Evolutionary conservation across 495 filamentous ascomycete species (phyloP), one percentile per base, ranked within the genome.

Genomic region (Aspergillus olivimuriae): DNA sequence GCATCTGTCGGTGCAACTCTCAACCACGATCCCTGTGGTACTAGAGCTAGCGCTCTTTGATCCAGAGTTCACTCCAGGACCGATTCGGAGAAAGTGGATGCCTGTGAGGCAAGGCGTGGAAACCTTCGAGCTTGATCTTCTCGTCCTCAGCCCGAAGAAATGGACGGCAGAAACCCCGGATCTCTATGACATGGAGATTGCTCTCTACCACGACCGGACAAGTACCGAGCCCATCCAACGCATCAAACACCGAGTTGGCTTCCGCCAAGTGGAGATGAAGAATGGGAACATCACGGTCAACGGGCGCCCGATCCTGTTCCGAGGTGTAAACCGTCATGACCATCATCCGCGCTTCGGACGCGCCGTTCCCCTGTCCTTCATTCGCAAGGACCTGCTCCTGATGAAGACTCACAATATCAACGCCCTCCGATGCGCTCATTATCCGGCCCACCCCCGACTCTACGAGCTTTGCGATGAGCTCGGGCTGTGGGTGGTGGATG

Each of bases 371-470:
- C 43, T 71, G 3, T 66, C 73, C 8, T 80, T 78, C 49, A 67
- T 84, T 47, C 61, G 63, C 16, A 49, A 66, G 12, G 81, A 85
- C 44, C 67, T 84, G 10, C 48, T 77, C n/a, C 51, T 80, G 11
- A 85, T 85, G 81, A 85, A 85, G 53, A 60, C 52, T 4, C 76
- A 84, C 57, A 85, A 84, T 26, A 68, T 85, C 57, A 84, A 84
- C 48, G 73, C 80, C 1, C 57, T 84, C 12, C 75, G 80, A 1
- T 80, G 75, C 43, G 78, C 72, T 21, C 80, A 84, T 44, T 78
- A 83, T 39, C 81, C 81, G 4, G 75, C 75, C 19, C 68, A 82
- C 44, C 70, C 74, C 1, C 56, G 56, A 19, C 63, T 84, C 6
- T 77, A 78, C 38, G 73, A 78, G n/a, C 57, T 86, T 2, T 77